Evolutionary conservation across 305 asterid species (phyloP).

Genomic region (Rubia balearica): DNA sequence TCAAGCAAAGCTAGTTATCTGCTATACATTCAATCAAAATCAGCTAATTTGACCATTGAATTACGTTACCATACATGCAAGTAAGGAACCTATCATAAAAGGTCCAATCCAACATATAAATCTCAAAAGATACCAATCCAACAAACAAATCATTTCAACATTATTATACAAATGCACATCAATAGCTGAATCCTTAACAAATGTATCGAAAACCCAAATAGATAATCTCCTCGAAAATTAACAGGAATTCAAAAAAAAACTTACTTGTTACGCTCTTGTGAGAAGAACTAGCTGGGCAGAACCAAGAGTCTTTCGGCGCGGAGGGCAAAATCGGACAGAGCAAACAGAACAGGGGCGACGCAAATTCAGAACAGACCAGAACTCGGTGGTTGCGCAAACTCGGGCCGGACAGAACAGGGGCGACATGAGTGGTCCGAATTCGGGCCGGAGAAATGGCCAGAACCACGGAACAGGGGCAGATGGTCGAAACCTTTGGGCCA

Average conservation of each 20-base stretch:
- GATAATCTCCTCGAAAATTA: too few relatives aligned
- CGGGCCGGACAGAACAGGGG: too few relatives aligned
- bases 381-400: too few relatives aligned
- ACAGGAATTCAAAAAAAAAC: conserved; percentile 5
- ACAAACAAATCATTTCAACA: neutral
- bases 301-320: conserved; percentile 74
- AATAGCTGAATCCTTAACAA: neutral
- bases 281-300: conserved; percentile 57
- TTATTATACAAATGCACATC: neutral
- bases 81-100: neutral
- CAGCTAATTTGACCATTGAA: neutral
- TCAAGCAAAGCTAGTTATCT: neutral
- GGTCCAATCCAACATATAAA: neutral
- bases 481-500: too few relatives aligned
- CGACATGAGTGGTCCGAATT: too few relatives aligned
- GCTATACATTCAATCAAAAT: neutral
- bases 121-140: neutral
- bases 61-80: neutral
- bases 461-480: too few relatives aligned
- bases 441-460: too few relatives aligned
- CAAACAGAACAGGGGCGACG: too few relatives aligned
- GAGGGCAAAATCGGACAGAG: conserved; percentile 45
- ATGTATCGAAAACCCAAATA: neutral
- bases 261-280: conserved; percentile 30
- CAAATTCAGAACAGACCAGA: too few relatives aligned